Base-by-base conservation (phyloP, 2,329 filamentous ascomycete species). In the Fusarium miscanthi region DNA sequence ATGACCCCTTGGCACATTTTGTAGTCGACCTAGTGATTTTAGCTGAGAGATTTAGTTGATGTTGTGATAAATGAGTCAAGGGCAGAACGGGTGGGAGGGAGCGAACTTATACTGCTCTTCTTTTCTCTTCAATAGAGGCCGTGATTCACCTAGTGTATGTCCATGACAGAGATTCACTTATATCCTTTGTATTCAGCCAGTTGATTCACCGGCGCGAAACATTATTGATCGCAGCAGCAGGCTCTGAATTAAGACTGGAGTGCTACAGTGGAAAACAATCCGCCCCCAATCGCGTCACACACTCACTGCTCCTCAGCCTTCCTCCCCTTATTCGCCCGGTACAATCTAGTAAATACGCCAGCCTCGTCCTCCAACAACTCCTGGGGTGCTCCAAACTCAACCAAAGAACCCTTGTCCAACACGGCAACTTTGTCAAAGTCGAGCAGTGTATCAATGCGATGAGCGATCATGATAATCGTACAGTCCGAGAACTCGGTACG, bases 381-480 rank as follows among this genome's bases (percentile, higher is more conserved):
- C 19, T 45, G 41, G 1, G 80, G 80, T 3, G 66, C 14, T 3
- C 77, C 80, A 69, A 78, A 78, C 54, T 81, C 80, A 0, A 77
- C 78, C 16, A 81, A 49, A 10, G 38, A 54, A 1, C 80, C 79
- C 23, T 54, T 70, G 33, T 80, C 78, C 14, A 82, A 67, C 37
- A 81, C 78, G 3, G 76, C 78, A 42, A 82, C 73, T 35, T 73
- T 77, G 49, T 81, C 80, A 71, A 82, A 81, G 52, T 81, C 80
- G 11, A 81, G 73, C 14, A 82, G 58, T 3, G 78, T 79, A 35
- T 80, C 73, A 6, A 81, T 70, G 1, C 79, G 73, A 54, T 82
- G 80, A 6, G 80, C 79, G 59, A 81, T 81, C 78, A 81, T 80
- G 52, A 81, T 76, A 30, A 81, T 75, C 9, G 80, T 80, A 7